Percentiles rank a stretch among this genome's conserved stretches.
Evolutionary conservation across 2,329 filamentous ascomycete genomes (phyloP).

Genomic region (Apiospora aurea): DNA sequence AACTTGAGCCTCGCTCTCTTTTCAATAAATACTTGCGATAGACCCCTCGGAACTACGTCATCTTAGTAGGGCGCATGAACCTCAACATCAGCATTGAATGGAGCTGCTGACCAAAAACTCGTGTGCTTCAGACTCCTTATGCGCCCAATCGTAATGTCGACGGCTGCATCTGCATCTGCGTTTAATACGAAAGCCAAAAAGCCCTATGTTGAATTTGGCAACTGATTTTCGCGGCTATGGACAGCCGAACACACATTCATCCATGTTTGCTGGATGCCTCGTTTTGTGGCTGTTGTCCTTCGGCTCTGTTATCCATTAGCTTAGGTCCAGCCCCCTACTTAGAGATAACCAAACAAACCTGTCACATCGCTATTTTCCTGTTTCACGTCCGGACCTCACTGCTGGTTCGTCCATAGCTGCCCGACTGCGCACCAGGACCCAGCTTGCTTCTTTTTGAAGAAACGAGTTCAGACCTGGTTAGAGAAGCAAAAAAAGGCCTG

Average conservation of each 20-base stretch:
- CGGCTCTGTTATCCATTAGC: neutral
- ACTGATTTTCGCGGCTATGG: neutral
- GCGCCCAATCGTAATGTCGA: neutral
- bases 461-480: neutral
- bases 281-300: neutral
- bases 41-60: neutral
- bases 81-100: conserved; percentile 12
- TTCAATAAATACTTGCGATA: conserved; percentile 2
- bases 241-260: neutral
- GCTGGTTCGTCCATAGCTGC: conserved; percentile 1
- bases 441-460: neutral
- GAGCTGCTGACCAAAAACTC: neutral
- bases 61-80: conserved; percentile 7
- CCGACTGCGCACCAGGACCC: neutral
- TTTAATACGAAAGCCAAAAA: neutral
- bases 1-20: neutral
- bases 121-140: neutral
- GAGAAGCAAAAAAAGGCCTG: neutral
- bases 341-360: neutral
- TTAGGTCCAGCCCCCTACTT: neutral
- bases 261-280: neutral
- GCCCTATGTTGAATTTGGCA: neutral
- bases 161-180: neutral
- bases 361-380: neutral
- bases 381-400: neutral